These are phyloP conservation scores for Drosera capensis DNA, from an alignment of 148 eudicot genomes.

Conservation along the genomic window DNA sequence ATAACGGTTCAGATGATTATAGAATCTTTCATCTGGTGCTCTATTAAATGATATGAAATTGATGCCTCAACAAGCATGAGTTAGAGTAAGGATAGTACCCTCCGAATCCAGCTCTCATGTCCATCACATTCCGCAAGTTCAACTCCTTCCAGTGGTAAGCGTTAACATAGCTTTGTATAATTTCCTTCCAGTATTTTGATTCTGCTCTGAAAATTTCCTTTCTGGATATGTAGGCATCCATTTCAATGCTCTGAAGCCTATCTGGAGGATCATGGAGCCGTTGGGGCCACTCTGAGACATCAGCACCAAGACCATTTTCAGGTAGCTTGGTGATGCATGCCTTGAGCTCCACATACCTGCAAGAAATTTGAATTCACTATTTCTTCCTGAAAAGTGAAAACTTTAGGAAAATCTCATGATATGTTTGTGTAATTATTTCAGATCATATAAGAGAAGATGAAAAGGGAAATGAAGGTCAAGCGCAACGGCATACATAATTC, in stretches of 20 bases:
- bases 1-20: not conserved
- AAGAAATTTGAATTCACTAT: no score
- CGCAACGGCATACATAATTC: no score
- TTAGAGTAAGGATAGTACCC: conserved; percentile 30
- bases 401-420: no score
- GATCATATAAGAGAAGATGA: no score
- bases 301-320: conserved; percentile 44
- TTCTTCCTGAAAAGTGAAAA: no score
- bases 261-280: conserved; percentile 55
- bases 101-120: conserved; percentile 77
- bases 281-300: conserved; percentile 53
- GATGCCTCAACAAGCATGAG: no score
- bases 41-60: not conserved
- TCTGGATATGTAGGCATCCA: conserved; percentile 61
- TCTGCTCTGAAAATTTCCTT: conserved; percentile 53
- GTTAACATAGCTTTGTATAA: conserved; percentile 28
- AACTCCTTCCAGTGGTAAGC: conserved; percentile 33
- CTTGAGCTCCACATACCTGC: conserved; percentile 44
- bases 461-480: no score
- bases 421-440: no score
- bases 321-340: conserved; percentile 52
- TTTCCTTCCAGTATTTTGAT: conserved; percentile 51
- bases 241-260: conserved; percentile 44
- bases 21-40: not conserved
- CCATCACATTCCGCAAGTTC: conserved; percentile 48